Evolutionary conservation across 306 rosid species (phyloP).

Genomic region (Castanea sativa): DNA sequence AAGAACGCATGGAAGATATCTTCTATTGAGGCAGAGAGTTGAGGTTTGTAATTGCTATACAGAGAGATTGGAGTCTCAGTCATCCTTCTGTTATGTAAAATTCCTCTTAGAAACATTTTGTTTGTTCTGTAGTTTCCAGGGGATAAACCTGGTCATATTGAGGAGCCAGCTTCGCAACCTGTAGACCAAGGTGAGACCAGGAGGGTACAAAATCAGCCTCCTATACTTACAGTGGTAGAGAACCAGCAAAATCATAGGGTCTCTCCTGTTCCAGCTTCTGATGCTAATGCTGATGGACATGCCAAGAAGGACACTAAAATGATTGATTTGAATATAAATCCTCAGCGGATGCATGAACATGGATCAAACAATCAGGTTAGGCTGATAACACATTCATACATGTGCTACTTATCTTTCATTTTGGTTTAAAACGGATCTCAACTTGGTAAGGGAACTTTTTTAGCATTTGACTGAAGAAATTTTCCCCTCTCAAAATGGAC

Average conservation of each 20-base stretch:
- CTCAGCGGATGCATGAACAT: constrained; percentile 80
- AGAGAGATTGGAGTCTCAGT: constrained; percentile 4
- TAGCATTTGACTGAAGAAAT: not conserved
- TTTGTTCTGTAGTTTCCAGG: constrained; percentile 79
- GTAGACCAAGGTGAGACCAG: constrained; percentile 47
- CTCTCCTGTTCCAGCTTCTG: constrained; percentile 38
- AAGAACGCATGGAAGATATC: constrained; percentile 97
- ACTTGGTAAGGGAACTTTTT: constrained; percentile 1
- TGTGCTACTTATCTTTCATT: not conserved
- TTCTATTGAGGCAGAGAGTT: constrained; percentile 87
- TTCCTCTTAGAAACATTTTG: constrained; percentile 12
- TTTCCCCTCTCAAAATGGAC: not conserved
- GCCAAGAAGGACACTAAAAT: constrained; percentile 61
- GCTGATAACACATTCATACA: not conserved
- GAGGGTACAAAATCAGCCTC: constrained; percentile 51
- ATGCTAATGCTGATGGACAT: constrained; percentile 58
- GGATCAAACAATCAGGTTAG: constrained; percentile 86
- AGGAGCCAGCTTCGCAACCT: constrained; percentile 41
- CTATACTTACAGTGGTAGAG: constrained; percentile 53
- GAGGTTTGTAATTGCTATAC: constrained; percentile 59
- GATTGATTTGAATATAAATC: constrained; percentile 93
- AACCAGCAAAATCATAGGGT: constrained; percentile 62
- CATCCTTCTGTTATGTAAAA: not conserved
- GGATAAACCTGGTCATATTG: constrained; percentile 58
- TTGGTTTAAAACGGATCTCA: not conserved